Percentiles rank a stretch among this genome's conserved stretches.
Conservation (phyloP, 257 asterid species). For the Lavandula angustifolia region DNA sequence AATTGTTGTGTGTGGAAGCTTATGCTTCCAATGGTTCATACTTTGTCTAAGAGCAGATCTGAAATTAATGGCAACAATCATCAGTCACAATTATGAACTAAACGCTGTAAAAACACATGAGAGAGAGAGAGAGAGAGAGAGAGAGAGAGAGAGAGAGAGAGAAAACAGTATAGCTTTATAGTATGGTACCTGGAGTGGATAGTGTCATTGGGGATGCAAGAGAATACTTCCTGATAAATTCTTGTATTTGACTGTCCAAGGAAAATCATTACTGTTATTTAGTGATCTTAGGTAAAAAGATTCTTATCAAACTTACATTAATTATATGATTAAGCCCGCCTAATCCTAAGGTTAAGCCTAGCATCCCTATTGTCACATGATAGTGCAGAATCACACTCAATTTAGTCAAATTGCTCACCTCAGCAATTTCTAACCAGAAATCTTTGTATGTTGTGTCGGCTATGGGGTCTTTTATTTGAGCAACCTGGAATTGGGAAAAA, state of each 20-base stretch:
- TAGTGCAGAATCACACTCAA: neutral
- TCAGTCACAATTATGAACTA: neutral
- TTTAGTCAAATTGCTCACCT: conserved; percentile 45
- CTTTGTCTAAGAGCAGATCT: conserved; percentile 84
- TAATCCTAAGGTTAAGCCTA: neutral
- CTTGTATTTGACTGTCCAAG: conserved; percentile 65
- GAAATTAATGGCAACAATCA: conserved; percentile 28
- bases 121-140: neutral
- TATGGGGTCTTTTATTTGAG: conserved; percentile 69
- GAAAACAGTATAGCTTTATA: neutral
- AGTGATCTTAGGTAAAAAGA: neutral
- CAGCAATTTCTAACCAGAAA: conserved; percentile 73
- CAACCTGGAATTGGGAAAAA: conserved; percentile 47
- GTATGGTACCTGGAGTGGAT: conserved; percentile 71
- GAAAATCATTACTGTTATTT: neutral
- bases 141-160: neutral
- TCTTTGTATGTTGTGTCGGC: conserved; percentile 65
- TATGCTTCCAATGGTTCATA: conserved; percentile 70
- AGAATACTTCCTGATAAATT: conserved; percentile 78
- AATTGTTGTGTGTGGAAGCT: conserved; percentile 72
- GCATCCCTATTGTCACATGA: neutral
- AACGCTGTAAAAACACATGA: neutral
- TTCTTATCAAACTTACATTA: neutral
- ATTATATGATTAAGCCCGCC: neutral
- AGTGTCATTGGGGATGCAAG: conserved; percentile 84